Percentiles rank a stretch among this genome's conserved stretches.
Evolutionary conservation across 2,329 filamentous ascomycete genomes (phyloP).

Genomic region (Sporothrix globosa): DNA sequence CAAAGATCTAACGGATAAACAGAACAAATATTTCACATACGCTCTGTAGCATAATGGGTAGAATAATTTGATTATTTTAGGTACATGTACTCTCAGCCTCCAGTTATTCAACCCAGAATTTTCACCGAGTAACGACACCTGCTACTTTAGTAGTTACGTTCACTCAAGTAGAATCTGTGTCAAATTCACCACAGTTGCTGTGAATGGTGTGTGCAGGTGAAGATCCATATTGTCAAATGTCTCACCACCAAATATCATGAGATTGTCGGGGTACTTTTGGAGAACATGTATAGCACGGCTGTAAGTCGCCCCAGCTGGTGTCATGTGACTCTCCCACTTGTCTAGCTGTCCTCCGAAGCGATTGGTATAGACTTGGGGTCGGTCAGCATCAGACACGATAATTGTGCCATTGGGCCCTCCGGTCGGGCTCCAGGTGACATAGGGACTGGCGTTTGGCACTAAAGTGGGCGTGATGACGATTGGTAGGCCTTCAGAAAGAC

Average conservation of each 20-base stretch:
- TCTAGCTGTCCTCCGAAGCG: slow-evolving; percentile 1
- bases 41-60: slow-evolving; percentile 45
- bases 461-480: not conserved
- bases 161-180: not conserved
- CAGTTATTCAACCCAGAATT: no score
- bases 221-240: not conserved
- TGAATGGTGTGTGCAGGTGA: not conserved
- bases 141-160: no score
- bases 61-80: not conserved
- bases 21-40: slow-evolving; percentile 70
- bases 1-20: slow-evolving; percentile 67
- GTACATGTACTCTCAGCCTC: no score
- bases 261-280: slow-evolving; percentile 1
- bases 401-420: slow-evolving; percentile 3
- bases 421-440: not conserved
- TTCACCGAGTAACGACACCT: no score
- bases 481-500: slow-evolving; percentile 3
- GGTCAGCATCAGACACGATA: slow-evolving; percentile 1
- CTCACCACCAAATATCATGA: slow-evolving; percentile 2
- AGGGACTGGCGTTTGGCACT: slow-evolving; percentile 2
- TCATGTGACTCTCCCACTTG: not conserved
- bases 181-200: slow-evolving; percentile 7
- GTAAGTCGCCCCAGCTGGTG: slow-evolving; percentile 8
- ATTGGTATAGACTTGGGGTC: slow-evolving; percentile 1
- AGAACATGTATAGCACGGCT: slow-evolving; percentile 10